phyloP scores from a whole-genome alignment of 371 early-diverging fungal genomes.

The Lichtheimia ornata region DNA sequence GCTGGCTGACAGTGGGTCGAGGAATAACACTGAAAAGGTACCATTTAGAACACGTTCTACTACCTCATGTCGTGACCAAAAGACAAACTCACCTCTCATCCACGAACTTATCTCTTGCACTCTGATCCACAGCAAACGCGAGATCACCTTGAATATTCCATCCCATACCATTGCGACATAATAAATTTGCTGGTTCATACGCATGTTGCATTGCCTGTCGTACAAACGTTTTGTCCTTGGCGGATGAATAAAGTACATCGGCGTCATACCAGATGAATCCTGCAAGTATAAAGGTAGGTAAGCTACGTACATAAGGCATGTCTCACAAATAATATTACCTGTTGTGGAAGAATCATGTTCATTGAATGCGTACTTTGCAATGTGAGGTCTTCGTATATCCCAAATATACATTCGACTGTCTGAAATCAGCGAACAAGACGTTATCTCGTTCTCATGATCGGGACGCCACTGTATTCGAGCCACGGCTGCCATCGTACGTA shows the following conservation, averaged over 20 bases:
- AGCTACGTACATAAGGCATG: not conserved
- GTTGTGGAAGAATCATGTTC: slow-evolving; percentile 76
- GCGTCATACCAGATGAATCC: slow-evolving; percentile 72
- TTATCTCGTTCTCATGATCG: slow-evolving; percentile 65
- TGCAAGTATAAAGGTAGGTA: not conserved
- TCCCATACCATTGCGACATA: slow-evolving; percentile 56
- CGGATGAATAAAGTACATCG: slow-evolving; percentile 70
- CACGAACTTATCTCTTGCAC: slow-evolving; percentile 37
- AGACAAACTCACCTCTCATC: slow-evolving; percentile 32
- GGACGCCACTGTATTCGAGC: slow-evolving; percentile 85
- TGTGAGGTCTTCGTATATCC: slow-evolving; percentile 76
- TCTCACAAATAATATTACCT: slow-evolving; percentile 29
- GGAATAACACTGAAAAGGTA: slow-evolving; percentile 11
- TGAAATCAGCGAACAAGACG: slow-evolving; percentile 69
- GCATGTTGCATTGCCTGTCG: slow-evolving; percentile 54
- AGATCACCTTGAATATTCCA: slow-evolving; percentile 79
- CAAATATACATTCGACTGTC: slow-evolving; percentile 76
- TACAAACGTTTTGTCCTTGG: slow-evolving; percentile 77
- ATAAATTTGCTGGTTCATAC: slow-evolving; percentile 45
- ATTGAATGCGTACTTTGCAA: slow-evolving; percentile 73
- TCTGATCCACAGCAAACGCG: slow-evolving; percentile 62
- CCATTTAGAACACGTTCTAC: not conserved
- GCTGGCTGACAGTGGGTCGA: slow-evolving; percentile 17
- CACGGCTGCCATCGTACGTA: slow-evolving; percentile 76
- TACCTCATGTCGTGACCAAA: no score